Percentiles rank a stretch among this genome's conserved stretches.
Conservation (phyloP, 805 yeast species). For the Ogataea ramenticola region DNA sequence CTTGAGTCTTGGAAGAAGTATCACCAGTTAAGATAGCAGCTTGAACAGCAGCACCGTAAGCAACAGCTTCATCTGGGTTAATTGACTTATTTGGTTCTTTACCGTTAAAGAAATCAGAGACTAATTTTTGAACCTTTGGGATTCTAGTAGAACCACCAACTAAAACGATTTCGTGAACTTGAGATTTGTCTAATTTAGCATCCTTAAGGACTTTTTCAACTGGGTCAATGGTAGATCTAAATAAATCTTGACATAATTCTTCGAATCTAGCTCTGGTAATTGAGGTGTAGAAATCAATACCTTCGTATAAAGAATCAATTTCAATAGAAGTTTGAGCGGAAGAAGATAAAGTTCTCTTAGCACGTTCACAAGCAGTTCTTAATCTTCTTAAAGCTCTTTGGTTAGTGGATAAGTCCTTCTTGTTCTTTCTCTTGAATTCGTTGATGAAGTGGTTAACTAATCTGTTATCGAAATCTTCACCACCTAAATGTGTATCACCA, state of each 20-base stretch:
- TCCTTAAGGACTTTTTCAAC: slow-evolving; percentile 93
- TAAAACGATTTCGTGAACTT: slow-evolving; percentile 84
- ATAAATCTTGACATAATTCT: slow-evolving; percentile 89
- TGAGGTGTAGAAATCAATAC: slow-evolving; percentile 93
- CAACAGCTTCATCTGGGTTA: slow-evolving; percentile 98
- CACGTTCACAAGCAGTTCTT: slow-evolving; percentile 98
- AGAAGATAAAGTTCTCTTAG: slow-evolving; percentile 96
- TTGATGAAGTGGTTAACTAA: slow-evolving; percentile 88
- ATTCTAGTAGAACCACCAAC: slow-evolving; percentile 99
- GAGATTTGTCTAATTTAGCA: slow-evolving; percentile 83
- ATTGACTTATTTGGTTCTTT: slow-evolving; percentile 94
- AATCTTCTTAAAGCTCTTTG: slow-evolving; percentile 97
- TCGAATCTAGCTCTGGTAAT: slow-evolving; percentile 97
- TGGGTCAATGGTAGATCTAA: slow-evolving; percentile 91
- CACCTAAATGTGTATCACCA: slow-evolving; percentile 91
- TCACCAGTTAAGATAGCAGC: slow-evolving; percentile 96
- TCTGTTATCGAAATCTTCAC: slow-evolving; percentile 98
- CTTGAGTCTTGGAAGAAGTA: slow-evolving; percentile 92
- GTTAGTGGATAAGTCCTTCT: slow-evolving; percentile 86
- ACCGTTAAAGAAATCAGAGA: slow-evolving; percentile 94
- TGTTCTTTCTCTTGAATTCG: slow-evolving; percentile 97
- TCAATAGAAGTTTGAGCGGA: slow-evolving; percentile 93
- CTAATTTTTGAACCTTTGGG: slow-evolving; percentile 93
- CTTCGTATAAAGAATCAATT: slow-evolving; percentile 92
- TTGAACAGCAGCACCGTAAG: slow-evolving; percentile 98